Conservation (phyloP, 352 stramenopile genomes). For the Aphanomyces stellatus region DNA sequence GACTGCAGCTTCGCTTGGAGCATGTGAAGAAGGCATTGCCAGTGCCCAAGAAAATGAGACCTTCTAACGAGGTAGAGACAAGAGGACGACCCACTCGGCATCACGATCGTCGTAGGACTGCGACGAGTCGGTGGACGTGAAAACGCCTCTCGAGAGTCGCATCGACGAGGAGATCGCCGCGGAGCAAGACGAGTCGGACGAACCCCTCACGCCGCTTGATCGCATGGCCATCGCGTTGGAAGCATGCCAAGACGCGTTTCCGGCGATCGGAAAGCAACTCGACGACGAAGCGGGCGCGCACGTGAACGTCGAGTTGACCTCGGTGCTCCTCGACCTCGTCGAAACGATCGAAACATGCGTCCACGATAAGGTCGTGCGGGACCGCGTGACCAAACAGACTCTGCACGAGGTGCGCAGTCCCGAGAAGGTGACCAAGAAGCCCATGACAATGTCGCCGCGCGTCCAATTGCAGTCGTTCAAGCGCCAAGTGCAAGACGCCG, state of each 20-base stretch:
- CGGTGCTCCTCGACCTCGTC: background rate
- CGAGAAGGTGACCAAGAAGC: background rate
- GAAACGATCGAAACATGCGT: background rate
- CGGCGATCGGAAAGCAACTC: background rate
- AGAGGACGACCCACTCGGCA: too few relatives aligned
- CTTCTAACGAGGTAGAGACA: background rate
- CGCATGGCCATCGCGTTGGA: slow-evolving; percentile 7
- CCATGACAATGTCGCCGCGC: background rate
- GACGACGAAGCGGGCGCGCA: background rate
- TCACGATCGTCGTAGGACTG: too few relatives aligned
- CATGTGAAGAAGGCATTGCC: slow-evolving; percentile 6
- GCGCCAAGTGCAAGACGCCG: background rate
- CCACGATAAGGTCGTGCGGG: background rate
- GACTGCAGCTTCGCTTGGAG: background rate
- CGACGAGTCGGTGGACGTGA: too few relatives aligned
- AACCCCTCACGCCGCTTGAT: slow-evolving; percentile 3
- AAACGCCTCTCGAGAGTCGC: background rate
- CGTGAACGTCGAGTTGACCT: background rate
- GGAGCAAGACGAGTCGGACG: background rate
- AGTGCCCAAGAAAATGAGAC: background rate
- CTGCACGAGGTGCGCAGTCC: background rate
- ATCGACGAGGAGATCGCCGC: background rate
- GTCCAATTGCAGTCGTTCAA: background rate
- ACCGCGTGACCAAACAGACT: background rate
- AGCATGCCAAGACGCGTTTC: background rate